phyloP scores from a whole-genome alignment of 768 basidiomycete species.

The Coprinopsis strossmayeri region DNA sequence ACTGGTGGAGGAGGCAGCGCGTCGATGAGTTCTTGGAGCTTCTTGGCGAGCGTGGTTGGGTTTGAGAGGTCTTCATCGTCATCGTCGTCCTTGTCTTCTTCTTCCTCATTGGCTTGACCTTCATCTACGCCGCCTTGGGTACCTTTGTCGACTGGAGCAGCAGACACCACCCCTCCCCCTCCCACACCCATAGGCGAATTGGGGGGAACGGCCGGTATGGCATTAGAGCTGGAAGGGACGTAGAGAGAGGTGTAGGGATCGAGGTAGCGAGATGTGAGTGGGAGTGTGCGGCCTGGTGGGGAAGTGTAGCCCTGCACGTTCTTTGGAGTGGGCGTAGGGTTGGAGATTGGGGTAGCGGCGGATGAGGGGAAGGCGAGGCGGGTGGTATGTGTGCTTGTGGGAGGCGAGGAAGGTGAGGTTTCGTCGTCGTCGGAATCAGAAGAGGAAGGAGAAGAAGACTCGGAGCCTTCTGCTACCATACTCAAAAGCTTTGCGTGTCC shows the following conservation, averaged over 20 bases:
- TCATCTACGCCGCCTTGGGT: not conserved
- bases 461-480: constrained; percentile 10
- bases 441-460: not conserved
- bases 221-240: not conserved
- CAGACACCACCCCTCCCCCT: not conserved
- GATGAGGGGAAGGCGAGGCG: not conserved
- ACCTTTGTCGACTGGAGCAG: not conserved
- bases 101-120: not conserved
- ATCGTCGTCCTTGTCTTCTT: constrained; percentile 6
- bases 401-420: not conserved
- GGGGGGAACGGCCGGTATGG: not conserved
- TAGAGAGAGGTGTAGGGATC: not conserved
- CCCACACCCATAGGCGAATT: not conserved
- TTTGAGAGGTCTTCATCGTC: constrained; percentile 21
- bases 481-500: constrained; percentile 9
- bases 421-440: not conserved
- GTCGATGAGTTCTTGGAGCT: constrained; percentile 46
- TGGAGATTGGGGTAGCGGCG: not conserved
- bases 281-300: not conserved
- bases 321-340: not conserved
- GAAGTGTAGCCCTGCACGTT: not conserved
- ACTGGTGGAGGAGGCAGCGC: constrained; percentile 28
- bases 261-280: not conserved
- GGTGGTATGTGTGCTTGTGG: not conserved
- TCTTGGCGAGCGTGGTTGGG: constrained; percentile 39